Percentiles rank a stretch among this genome's conserved stretches.
Evolutionary conservation across 345 rosid genomes (phyloP).

Genomic region (Gynandropsis gynandra): DNA sequence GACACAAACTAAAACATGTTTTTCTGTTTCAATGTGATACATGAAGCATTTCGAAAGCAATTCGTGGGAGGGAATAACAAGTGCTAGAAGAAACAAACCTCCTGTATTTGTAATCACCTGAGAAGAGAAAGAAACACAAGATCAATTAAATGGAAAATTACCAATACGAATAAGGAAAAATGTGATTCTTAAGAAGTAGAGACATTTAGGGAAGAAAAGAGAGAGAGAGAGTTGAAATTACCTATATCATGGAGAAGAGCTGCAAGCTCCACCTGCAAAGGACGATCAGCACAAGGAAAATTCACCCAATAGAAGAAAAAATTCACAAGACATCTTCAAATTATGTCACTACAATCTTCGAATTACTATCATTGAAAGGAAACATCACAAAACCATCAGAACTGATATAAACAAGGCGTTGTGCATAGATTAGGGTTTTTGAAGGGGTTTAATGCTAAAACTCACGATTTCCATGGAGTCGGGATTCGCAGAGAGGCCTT

Average conservation of each 20-base stretch:
- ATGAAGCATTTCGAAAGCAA: conserved; percentile 2
- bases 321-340: not conserved
- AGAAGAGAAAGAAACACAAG: conserved; percentile 14
- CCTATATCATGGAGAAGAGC: conserved; percentile 91
- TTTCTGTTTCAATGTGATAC: not conserved
- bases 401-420: not conserved
- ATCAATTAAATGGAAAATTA: conserved; percentile 4
- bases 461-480: conserved; percentile 72
- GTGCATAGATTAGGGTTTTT: not conserved
- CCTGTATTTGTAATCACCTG: conserved; percentile 82
- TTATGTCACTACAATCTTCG: not conserved
- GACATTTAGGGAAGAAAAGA: conserved; percentile 9
- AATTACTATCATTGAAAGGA: not conserved
- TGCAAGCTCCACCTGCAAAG: conserved; percentile 67
- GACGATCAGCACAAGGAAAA: conserved; percentile 5
- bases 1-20: not conserved
- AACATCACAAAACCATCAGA: not conserved
- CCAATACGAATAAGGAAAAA: not conserved
- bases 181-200: not conserved
- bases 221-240: conserved; percentile 5
- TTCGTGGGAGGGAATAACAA: not conserved
- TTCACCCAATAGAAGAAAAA: not conserved
- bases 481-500: conserved; percentile 66
- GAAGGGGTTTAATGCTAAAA: not conserved
- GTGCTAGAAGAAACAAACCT: conserved; percentile 39